A percentile compares a stretch with the other conserved stretches of the same genome.
These are phyloP conservation scores for Trichoderma semiorbis DNA, from an alignment of 2,329 filamentous ascomycete genomes.

Conservation along the genomic window DNA sequence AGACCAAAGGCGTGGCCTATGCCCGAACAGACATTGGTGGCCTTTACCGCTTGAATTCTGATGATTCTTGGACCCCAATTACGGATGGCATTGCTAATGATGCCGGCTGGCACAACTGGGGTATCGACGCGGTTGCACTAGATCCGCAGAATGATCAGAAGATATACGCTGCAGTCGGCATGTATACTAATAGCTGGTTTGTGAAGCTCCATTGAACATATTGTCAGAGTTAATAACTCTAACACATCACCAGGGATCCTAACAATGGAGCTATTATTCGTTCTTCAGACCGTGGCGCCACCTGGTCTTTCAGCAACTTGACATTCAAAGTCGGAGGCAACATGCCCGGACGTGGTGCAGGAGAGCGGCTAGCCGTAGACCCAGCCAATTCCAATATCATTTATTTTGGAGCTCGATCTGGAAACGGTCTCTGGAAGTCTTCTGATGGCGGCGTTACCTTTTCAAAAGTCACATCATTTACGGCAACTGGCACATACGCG, in stretches of 20 bases:
- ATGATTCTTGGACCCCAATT: conserved; percentile 1
- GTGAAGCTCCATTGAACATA: background rate
- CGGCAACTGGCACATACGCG: background rate
- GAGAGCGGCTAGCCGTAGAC: conserved; percentile 2
- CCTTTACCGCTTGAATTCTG: conserved; percentile 2
- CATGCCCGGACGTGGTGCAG: conserved; percentile 2
- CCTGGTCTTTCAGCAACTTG: conserved; percentile 3
- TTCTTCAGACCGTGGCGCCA: conserved; percentile 8
- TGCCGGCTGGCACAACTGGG: conserved; percentile 11
- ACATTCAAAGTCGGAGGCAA: conserved; percentile 11
- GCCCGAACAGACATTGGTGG: conserved; percentile 11
- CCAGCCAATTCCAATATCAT: conserved; percentile 10
- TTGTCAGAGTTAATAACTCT: background rate
- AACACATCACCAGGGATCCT: background rate
- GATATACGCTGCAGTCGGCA: conserved; percentile 3
- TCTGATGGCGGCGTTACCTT: conserved; percentile 9
- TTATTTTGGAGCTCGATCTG: conserved; percentile 9
- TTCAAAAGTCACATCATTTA: conserved; percentile 8
- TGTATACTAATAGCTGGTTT: conserved; percentile 14
- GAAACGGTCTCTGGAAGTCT: conserved; percentile 12
- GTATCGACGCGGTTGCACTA: background rate
- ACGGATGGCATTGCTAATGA: background rate
- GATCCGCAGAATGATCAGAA: conserved; percentile 9
- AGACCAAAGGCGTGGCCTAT: conserved; percentile 2
- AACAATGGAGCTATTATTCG: conserved; percentile 10